Percentiles rank a stretch among this genome's conserved stretches.
Evolutionary conservation across 2,329 filamentous ascomycete genomes (phyloP).

Genomic region (Colletotrichum costaricense): DNA sequence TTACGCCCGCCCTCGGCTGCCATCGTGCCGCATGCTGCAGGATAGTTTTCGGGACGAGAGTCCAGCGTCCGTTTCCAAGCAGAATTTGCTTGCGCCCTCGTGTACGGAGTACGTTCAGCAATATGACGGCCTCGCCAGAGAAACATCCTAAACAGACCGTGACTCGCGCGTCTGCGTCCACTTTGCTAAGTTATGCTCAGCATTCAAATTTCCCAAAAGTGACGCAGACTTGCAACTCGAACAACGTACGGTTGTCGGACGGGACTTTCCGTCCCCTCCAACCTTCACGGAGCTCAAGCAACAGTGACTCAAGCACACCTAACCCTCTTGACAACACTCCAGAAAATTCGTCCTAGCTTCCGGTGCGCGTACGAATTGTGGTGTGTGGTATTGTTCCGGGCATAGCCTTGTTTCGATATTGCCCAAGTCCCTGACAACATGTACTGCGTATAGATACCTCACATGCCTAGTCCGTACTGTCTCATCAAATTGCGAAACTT

Average conservation of each 20-base stretch:
- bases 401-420: background rate
- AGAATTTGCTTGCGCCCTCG: background rate
- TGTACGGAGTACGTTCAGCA: background rate
- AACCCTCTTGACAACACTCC: background rate
- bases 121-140: background rate
- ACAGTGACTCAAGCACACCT: background rate
- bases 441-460: background rate
- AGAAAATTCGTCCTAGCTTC: background rate
- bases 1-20: background rate
- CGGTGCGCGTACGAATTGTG: background rate
- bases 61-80: background rate
- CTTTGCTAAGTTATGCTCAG: background rate
- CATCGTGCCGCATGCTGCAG: background rate
- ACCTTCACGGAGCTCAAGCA: too few species aligned
- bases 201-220: background rate
- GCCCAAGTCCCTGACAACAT: background rate
- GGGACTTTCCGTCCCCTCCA: conserved; percentile 1
- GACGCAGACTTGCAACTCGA: background rate
- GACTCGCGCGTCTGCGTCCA: background rate
- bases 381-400: background rate
- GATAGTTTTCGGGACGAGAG: background rate
- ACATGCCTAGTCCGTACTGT: background rate
- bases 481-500: background rate
- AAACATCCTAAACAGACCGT: background rate
- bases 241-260: background rate